Percentiles rank a stretch among this genome's conserved stretches.
These are phyloP conservation scores for Leptographium radiaticola DNA, from an alignment of 2,329 filamentous ascomycete genomes.

Conservation along the genomic window DNA sequence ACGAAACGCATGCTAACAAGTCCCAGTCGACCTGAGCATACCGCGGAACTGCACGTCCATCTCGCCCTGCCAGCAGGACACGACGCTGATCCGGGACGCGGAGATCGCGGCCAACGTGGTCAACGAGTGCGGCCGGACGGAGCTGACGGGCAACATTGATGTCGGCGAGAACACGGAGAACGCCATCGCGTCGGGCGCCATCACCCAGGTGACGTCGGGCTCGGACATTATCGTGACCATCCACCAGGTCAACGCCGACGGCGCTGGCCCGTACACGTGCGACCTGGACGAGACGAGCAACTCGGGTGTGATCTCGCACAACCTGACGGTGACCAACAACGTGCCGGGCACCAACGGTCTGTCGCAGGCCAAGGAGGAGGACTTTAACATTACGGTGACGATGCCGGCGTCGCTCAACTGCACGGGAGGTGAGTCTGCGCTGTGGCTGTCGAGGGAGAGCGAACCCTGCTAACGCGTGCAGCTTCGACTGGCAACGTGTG, in stretches of 20 bases:
- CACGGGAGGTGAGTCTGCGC: constrained; percentile 29
- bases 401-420: constrained; percentile 37
- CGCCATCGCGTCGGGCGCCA: constrained; percentile 27
- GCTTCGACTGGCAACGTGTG: constrained; percentile 44
- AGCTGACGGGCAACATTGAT: constrained; percentile 48
- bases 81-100: constrained; percentile 46
- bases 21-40: constrained; percentile 33
- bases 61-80: constrained; percentile 30
- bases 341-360: constrained; percentile 12
- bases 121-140: constrained; percentile 47
- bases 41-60: constrained; percentile 20
- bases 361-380: constrained; percentile 11
- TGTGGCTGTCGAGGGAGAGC: not conserved
- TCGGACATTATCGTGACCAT: constrained; percentile 31
- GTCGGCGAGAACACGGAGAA: constrained; percentile 42
- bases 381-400: constrained; percentile 38
- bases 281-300: constrained; percentile 37
- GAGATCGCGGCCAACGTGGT: constrained; percentile 37
- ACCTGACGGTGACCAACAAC: constrained; percentile 31
- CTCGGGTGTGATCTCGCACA: constrained; percentile 29
- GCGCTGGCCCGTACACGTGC: constrained; percentile 40
- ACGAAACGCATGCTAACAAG: not conserved
- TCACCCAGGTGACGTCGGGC: constrained; percentile 37
- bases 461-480: constrained; percentile 8
- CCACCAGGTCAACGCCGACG: constrained; percentile 41